phyloP scores from a whole-genome alignment of 805 yeast species.

The Ogataea polymorpha region DNA sequence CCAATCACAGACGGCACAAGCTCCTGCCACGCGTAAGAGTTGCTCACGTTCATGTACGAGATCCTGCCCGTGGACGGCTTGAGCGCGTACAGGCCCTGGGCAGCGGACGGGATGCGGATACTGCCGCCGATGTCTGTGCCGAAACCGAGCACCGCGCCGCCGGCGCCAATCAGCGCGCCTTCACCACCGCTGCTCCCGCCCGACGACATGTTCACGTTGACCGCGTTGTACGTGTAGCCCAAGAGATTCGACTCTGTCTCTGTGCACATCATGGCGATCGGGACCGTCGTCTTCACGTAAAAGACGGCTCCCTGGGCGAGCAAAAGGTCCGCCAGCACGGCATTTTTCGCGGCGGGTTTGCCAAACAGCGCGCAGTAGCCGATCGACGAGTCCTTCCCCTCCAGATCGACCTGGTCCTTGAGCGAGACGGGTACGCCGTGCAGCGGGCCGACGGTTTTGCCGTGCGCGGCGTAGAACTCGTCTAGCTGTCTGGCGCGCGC shows the following conservation, averaged over 20 bases:
- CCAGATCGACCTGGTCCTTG: conserved; percentile 44
- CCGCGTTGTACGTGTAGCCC: conserved; percentile 37
- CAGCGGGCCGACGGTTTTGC: conserved; percentile 55
- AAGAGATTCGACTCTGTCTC: conserved; percentile 37
- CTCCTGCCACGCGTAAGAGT: conserved; percentile 33
- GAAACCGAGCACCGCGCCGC: conserved; percentile 34
- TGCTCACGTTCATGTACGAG: conserved; percentile 29
- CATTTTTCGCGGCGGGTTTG: conserved; percentile 29
- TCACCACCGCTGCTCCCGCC: conserved; percentile 50
- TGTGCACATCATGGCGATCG: conserved; percentile 41
- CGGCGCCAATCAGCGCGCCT: conserved; percentile 34
- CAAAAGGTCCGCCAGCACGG: conserved; percentile 33
- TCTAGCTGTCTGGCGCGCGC: conserved; percentile 55
- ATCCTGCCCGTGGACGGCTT: conserved; percentile 36
- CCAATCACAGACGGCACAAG: conserved; percentile 34
- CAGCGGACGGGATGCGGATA: conserved; percentile 33
- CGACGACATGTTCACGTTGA: conserved; percentile 35
- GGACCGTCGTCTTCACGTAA: conserved; percentile 42
- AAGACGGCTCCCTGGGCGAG: conserved; percentile 39
- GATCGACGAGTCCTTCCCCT: conserved; percentile 46
- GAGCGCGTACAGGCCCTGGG: conserved; percentile 34
- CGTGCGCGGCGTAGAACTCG: conserved; percentile 42
- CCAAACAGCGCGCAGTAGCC: conserved; percentile 42
- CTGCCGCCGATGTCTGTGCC: conserved; percentile 42
- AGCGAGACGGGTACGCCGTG: conserved; percentile 58